These are phyloP conservation scores for Pogostemon cablin DNA, from an alignment of 257 asterid species.

Conservation along the genomic window DNA sequence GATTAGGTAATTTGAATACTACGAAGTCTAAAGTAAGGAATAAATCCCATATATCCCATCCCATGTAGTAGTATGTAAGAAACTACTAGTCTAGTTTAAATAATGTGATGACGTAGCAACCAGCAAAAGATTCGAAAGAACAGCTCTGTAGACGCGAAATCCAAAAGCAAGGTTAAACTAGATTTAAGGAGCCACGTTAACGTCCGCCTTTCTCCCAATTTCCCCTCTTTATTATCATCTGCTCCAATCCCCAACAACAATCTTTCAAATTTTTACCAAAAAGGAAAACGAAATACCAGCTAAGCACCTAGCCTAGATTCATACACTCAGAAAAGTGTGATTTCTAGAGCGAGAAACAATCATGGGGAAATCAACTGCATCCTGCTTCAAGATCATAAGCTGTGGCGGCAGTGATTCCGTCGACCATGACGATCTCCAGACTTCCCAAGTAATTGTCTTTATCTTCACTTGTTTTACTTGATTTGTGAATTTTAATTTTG, in stretches of 20 bases:
- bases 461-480: constrained; percentile 1
- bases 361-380: constrained; percentile 74
- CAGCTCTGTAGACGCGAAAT: constrained; percentile 42
- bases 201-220: constrained; percentile 48
- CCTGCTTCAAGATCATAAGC: constrained; percentile 84
- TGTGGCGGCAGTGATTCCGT: constrained; percentile 63
- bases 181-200: constrained; percentile 52
- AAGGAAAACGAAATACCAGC: not conserved
- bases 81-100: too few relatives aligned
- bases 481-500: constrained; percentile 19
- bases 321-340: not conserved
- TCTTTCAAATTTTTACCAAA: constrained; percentile 26
- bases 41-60: too few relatives aligned
- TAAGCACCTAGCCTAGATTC: not conserved
- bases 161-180: constrained; percentile 44
- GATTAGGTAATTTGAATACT: not conserved
- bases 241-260: constrained; percentile 50
- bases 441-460: constrained; percentile 46
- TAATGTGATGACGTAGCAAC: not conserved
- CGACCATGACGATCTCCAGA: constrained; percentile 62
- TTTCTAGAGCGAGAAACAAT: constrained; percentile 24
- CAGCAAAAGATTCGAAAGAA: constrained; percentile 23
- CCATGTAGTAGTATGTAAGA: too few relatives aligned
- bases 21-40: too few relatives aligned
- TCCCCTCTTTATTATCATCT: constrained; percentile 37